phyloP scores from a whole-genome alignment of 2,329 filamentous ascomycete genomes.

The Penicillium sp. region DNA sequence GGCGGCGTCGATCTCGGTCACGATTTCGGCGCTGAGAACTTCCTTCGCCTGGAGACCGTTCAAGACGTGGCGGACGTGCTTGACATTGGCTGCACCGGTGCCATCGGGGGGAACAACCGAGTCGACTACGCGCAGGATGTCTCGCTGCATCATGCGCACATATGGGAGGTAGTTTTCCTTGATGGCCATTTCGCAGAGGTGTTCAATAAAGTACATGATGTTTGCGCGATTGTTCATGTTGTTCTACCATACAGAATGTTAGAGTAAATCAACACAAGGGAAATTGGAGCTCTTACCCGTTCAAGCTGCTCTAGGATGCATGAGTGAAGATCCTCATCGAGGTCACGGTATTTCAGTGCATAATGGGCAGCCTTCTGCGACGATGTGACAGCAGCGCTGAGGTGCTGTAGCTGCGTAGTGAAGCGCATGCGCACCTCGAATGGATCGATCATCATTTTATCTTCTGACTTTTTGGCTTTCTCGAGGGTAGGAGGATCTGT shows the following conservation, averaged over 20 bases:
- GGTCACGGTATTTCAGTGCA: constrained; percentile 88
- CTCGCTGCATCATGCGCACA: constrained; percentile 89
- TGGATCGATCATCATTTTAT: constrained; percentile 69
- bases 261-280: not conserved
- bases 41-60: constrained; percentile 66
- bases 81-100: constrained; percentile 87
- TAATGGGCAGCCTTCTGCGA: constrained; percentile 92
- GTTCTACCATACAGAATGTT: constrained; percentile 52
- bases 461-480: not conserved
- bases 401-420: constrained; percentile 80
- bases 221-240: constrained; percentile 97
- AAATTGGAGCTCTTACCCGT: constrained; percentile 52
- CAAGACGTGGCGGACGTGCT: constrained; percentile 81
- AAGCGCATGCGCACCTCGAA: constrained; percentile 99
- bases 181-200: constrained; percentile 81
- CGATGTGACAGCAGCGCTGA: constrained; percentile 85
- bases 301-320: constrained; percentile 97
- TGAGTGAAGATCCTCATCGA: constrained; percentile 95
- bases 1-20: constrained; percentile 76
- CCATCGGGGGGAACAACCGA: constrained; percentile 85
- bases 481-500: not conserved
- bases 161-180: constrained; percentile 76
- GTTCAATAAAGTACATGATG: constrained; percentile 98
- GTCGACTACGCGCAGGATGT: constrained; percentile 88
- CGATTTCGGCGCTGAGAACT: constrained; percentile 71